phyloP scores from a whole-genome alignment of 192 early-diverging fungal species.

The Obelidium mucronatum region DNA sequence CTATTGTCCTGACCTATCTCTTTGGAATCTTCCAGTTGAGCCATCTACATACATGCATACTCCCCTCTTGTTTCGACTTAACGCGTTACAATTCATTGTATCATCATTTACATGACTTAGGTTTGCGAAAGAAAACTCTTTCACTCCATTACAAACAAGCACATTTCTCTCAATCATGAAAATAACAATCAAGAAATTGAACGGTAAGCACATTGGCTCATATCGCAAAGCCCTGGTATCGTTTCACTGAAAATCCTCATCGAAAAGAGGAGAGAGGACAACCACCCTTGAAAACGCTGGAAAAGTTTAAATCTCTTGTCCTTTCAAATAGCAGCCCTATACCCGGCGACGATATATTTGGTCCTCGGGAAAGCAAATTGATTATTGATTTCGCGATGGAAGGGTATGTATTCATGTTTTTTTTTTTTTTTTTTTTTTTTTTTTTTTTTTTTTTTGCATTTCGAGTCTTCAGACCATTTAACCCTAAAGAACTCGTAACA shows the following conservation, averaged over 20 bases:
- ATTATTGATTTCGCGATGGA: conserved; percentile 34
- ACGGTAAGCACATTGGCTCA: neutral
- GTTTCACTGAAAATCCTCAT: neutral
- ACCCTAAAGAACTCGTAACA: neutral
- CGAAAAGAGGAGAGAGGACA: neutral
- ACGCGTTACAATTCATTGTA: neutral
- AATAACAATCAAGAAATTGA: conserved; percentile 25
- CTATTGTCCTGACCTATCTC: neutral
- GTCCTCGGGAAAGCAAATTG: conserved; percentile 19
- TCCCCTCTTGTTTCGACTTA: neutral
- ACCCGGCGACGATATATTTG: conserved; percentile 32
- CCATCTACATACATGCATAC: neutral
- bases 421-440: no score
- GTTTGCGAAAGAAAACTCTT: conserved; percentile 38
- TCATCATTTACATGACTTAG: conserved; percentile 15
- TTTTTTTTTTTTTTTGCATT: neutral
- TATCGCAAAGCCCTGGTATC: neutral
- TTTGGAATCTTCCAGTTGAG: conserved; percentile 20
- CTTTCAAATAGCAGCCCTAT: conserved; percentile 12
- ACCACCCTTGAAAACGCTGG: conserved; percentile 10
- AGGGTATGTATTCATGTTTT: conserved; percentile 29
- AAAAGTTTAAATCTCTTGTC: conserved; percentile 29
- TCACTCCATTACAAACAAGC: conserved; percentile 31
- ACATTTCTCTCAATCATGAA: conserved; percentile 42
- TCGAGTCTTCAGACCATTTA: neutral